Conservation (phyloP, 2,329 filamentous ascomycete species). For the Neonectria magnoliae region DNA sequence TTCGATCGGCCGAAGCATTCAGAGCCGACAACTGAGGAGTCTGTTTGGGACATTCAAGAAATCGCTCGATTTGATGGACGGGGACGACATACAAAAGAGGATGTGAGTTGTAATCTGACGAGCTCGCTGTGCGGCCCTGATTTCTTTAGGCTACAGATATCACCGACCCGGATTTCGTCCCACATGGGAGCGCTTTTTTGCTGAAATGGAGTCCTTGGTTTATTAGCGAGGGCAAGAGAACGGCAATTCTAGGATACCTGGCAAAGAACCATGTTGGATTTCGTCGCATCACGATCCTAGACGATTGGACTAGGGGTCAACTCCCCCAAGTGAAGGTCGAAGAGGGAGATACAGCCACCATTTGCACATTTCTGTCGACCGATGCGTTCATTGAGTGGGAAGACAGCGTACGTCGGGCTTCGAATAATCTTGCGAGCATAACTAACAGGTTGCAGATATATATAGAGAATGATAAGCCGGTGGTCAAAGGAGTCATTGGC, state of each 20-base stretch:
- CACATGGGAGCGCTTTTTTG: constrained; percentile 60
- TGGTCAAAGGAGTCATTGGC: constrained; percentile 64
- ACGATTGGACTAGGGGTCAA: constrained; percentile 47
- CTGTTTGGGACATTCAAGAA: constrained; percentile 62
- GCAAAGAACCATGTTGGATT: constrained; percentile 65
- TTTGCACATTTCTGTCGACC: constrained; percentile 60
- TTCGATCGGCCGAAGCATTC: constrained; percentile 38
- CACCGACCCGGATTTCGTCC: constrained; percentile 60
- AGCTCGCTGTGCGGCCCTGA: constrained; percentile 16
- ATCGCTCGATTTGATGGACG: constrained; percentile 58
- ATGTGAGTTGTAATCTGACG: constrained; percentile 26
- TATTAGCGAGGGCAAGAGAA: constrained; percentile 45
- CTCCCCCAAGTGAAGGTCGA: constrained; percentile 53
- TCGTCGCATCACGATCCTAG: constrained; percentile 56
- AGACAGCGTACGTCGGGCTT: constrained; percentile 52
- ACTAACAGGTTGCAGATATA: constrained; percentile 52
- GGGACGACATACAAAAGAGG: constrained; percentile 55
- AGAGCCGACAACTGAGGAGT: constrained; percentile 40
- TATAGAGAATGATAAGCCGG: constrained; percentile 48
- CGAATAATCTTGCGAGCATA: rapidly evolving
- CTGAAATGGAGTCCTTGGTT: constrained; percentile 67
- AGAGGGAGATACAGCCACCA: constrained; percentile 54
- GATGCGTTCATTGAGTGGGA: constrained; percentile 68
- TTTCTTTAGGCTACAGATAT: constrained; percentile 41
- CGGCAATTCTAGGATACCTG: constrained; percentile 61